Base-by-base conservation (phyloP, 2,329 filamentous ascomycete species). In the Neonectria magnoliae region DNA sequence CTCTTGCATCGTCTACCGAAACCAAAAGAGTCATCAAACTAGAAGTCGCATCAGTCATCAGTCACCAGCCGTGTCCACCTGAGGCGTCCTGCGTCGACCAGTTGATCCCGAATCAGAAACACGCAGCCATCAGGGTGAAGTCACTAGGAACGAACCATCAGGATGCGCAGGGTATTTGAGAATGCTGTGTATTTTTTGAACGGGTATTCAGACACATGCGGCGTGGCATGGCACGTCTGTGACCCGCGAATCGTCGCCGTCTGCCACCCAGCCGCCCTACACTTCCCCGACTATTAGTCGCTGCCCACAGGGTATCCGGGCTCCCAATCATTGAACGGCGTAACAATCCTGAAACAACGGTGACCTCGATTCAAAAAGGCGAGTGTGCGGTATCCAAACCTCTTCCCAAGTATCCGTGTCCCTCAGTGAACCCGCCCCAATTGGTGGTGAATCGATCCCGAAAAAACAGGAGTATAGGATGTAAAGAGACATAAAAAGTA, bases 281-380 rank as follows among this genome's bases (percentile, higher is more conserved):
- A 63, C 61, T 61, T 62, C 60, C 54, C 60, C 56, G 64, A 71
- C 70, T 66, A 73, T 73, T 69, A 74, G 70, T 67, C 70, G 67
- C 67, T 70, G 70, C 70, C 70, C 65, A 71, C 61, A 57, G 71
- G 71, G 71, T 73, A 73, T 74, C 69, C 63, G 55, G 63, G 68
- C 68, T 64, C 71, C 65, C 59, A 71, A 69, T 74, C 71, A 74
- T 73, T 67, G 62, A 73, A 73, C 63, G 60, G 59, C 67, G 64
- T 73, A 66, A 72, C 66, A 61, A 64, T 67, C 64, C 67, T 68
- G 55, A 62, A 66, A 70, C 48, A 51, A 71, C 60, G 62, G 63
- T 71, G 58, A 69, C 65, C 53, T 58, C 51, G 66, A 50, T 47
- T 55, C 55, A 53, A 61, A 33, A 58, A 62, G 57, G 52, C 54